phyloP scores from a whole-genome alignment of 768 basidiomycete species.

The Sarcodon sp. region DNA sequence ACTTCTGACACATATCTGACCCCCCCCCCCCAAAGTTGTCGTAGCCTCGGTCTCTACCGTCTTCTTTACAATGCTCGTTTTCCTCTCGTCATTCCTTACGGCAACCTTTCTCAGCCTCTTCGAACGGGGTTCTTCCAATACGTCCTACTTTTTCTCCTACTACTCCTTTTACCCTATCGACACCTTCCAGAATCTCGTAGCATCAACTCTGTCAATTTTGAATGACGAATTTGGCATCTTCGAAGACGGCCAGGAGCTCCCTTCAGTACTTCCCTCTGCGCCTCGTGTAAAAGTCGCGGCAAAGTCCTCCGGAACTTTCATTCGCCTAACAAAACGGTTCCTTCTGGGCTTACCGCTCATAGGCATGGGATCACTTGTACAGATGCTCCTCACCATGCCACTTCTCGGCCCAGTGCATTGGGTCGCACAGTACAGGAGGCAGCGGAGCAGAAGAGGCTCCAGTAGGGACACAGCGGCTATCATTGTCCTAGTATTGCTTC shows the following conservation, averaged over 20 bases:
- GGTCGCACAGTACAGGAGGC: slow-evolving; percentile 51
- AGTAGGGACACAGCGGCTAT: slow-evolving; percentile 57
- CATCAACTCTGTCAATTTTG: slow-evolving; percentile 49
- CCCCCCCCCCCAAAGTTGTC: slow-evolving; percentile 37
- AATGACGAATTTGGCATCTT: slow-evolving; percentile 37
- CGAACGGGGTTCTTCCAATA: slow-evolving; percentile 31
- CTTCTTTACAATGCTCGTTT: slow-evolving; percentile 51
- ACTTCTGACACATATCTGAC: too few species aligned
- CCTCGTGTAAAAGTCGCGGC: slow-evolving; percentile 7
- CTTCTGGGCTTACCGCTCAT: slow-evolving; percentile 67
- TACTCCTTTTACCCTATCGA: slow-evolving; percentile 38
- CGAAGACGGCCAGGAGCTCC: slow-evolving; percentile 15
- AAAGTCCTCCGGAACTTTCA: slow-evolving; percentile 33
- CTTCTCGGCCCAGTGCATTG: slow-evolving; percentile 58
- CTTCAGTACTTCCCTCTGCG: slow-evolving; percentile 3
- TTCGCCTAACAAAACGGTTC: slow-evolving; percentile 54
- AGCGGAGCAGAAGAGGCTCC: slow-evolving; percentile 39
- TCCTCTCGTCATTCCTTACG: slow-evolving; percentile 59
- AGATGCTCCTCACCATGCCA: slow-evolving; percentile 54
- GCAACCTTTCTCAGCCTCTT: slow-evolving; percentile 51
- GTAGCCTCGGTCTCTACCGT: slow-evolving; percentile 47
- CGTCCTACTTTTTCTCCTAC: slow-evolving; percentile 24
- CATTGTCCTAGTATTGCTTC: slow-evolving; percentile 42
- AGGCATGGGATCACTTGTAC: slow-evolving; percentile 63
- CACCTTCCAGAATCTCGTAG: slow-evolving; percentile 45